Percentiles rank a stretch among this genome's conserved stretches.
These are phyloP conservation scores for Paecilomyces niveus DNA, from an alignment of 2,329 filamentous ascomycete genomes.

Conservation along the genomic window DNA sequence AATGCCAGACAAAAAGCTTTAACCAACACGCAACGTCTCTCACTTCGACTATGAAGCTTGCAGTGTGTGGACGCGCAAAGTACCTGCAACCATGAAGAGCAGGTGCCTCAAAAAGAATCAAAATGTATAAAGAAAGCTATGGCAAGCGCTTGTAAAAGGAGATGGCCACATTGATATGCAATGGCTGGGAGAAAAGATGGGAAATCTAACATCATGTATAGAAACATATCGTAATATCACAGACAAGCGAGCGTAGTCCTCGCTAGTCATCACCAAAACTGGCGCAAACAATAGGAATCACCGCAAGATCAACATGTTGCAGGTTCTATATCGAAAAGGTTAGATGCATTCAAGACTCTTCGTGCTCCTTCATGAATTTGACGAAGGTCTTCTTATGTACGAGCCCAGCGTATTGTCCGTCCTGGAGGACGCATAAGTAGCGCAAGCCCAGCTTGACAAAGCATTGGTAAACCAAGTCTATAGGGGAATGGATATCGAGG, in stretches of 20 bases:
- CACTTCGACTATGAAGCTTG: not conserved
- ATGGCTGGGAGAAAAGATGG: not conserved
- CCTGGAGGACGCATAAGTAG: constrained; percentile 81
- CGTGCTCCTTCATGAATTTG: constrained; percentile 81
- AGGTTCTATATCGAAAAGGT: not conserved
- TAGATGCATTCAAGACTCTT: constrained; percentile 40
- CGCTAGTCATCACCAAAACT: not conserved
- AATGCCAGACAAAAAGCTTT: not conserved
- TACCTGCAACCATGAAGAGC: not conserved
- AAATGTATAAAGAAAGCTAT: not conserved
- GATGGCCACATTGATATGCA: not conserved
- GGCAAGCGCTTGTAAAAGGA: not conserved
- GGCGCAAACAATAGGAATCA: not conserved
- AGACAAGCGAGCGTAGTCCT: not conserved
- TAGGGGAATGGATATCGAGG: constrained; percentile 79
- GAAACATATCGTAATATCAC: not conserved
- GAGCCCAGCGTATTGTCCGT: constrained; percentile 82
- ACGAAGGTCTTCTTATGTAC: constrained; percentile 98
- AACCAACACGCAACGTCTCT: not conserved
- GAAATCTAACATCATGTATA: not conserved
- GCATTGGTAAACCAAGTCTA: constrained; percentile 93
- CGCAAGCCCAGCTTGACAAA: constrained; percentile 89
- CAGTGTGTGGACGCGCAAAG: not conserved
- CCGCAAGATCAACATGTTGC: not conserved
- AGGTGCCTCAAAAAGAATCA: not conserved